Percentiles rank a stretch among this genome's conserved stretches.
Evolutionary conservation across 768 basidiomycete species (phyloP).

Genomic region (Obba rivulosa): DNA sequence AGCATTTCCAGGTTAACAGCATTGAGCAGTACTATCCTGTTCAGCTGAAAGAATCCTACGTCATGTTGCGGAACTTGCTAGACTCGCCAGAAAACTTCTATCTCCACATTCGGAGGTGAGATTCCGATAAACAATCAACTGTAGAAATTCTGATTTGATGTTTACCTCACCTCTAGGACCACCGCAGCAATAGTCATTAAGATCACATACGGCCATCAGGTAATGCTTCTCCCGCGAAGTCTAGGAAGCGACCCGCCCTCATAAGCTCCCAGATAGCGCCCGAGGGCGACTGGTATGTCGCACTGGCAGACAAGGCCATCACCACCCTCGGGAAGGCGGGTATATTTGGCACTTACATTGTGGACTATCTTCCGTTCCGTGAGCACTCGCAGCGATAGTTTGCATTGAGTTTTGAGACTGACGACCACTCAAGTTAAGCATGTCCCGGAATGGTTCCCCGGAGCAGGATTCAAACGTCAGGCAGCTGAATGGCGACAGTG

Average conservation of each 20-base stretch:
- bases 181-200: constrained; percentile 2
- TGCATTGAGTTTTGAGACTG: neutral
- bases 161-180: neutral
- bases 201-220: constrained; percentile 4
- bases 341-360: constrained; percentile 39
- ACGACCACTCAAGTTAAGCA: constrained; percentile 8
- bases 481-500: constrained; percentile 8
- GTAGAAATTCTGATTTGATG: neutral
- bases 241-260: too few species aligned
- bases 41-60: constrained; percentile 4
- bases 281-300: constrained; percentile 4
- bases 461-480: constrained; percentile 18
- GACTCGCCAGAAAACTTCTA: constrained; percentile 1
- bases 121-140: too few species aligned
- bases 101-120: constrained; percentile 3
- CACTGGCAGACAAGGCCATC: constrained; percentile 4
- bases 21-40: constrained; percentile 1
- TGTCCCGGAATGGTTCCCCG: constrained; percentile 20
- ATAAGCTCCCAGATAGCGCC: constrained; percentile 1
- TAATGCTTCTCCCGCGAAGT: neutral
- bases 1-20: constrained; percentile 10
- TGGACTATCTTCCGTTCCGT: constrained; percentile 34
- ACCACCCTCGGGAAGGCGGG: constrained; percentile 18
- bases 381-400: constrained; percentile 3
- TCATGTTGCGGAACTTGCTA: constrained; percentile 6